Evolutionary conservation across 169 alveolate species (phyloP).

Genomic region (Plasmodium coatneyi): DNA sequence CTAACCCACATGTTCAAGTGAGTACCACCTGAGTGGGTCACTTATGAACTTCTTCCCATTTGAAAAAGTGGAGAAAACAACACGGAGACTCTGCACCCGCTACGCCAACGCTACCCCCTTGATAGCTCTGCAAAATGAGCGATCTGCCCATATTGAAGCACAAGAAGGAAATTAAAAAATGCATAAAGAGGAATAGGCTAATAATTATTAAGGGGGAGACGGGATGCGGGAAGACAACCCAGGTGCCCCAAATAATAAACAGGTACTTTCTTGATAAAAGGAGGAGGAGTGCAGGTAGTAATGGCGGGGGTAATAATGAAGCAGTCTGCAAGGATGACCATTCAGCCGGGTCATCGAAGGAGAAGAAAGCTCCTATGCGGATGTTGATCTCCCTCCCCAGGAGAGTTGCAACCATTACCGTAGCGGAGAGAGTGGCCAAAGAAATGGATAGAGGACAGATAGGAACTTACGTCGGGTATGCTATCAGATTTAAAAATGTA

Average conservation of each 20-base stretch:
- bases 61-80: neutral
- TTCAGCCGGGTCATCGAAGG: neutral
- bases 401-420: slow-evolving; percentile 93
- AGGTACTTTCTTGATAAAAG: slow-evolving; percentile 80
- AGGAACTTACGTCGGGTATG: slow-evolving; percentile 93
- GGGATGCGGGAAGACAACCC: slow-evolving; percentile 98
- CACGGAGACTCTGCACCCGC: neutral
- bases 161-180: slow-evolving; percentile 56
- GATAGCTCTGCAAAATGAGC: neutral
- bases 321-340: neutral
- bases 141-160: slow-evolving; percentile 52
- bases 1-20: neutral
- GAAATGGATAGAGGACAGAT: slow-evolving; percentile 86
- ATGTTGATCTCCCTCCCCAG: slow-evolving; percentile 91
- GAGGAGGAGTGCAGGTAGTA: neutral
- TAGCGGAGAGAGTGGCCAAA: slow-evolving; percentile 91
- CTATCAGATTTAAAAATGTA: slow-evolving; percentile 92
- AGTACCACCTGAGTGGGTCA: neutral
- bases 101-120: neutral
- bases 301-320: neutral
- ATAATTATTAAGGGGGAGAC: slow-evolving; percentile 91
- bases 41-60: neutral
- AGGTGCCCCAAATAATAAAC: slow-evolving; percentile 93
- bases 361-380: neutral
- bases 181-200: slow-evolving; percentile 30